Percentiles rank a stretch among this genome's conserved stretches.
Evolutionary conservation across 2,329 filamentous ascomycete species (phyloP).

Genomic region (Dactylonectria macrodidyma): DNA sequence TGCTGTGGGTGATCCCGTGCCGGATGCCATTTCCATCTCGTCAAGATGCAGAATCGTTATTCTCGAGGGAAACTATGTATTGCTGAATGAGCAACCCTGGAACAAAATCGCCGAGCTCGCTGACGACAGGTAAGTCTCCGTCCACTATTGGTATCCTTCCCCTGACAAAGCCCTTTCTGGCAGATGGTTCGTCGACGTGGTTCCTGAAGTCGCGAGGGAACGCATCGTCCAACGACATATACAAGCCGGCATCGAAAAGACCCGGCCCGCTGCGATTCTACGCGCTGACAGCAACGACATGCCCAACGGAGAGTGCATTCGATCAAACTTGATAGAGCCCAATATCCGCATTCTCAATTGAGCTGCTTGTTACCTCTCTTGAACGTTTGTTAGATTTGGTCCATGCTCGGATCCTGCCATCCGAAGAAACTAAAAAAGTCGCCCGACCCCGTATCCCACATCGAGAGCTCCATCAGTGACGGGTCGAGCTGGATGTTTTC

Average conservation of each 20-base stretch:
- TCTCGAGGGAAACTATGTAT: slow-evolving; percentile 66
- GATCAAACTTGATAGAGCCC: slow-evolving; percentile 42
- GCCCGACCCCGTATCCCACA: slow-evolving; percentile 41
- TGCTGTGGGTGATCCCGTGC: slow-evolving; percentile 15
- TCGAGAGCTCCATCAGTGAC: slow-evolving; percentile 44
- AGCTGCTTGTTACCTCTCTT: slow-evolving; percentile 19
- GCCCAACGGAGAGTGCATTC: slow-evolving; percentile 48
- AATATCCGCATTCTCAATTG: slow-evolving; percentile 42
- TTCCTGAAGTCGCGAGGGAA: slow-evolving; percentile 37
- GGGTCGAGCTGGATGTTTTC: slow-evolving; percentile 38
- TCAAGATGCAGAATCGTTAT: slow-evolving; percentile 64
- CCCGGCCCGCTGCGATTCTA: slow-evolving; percentile 38
- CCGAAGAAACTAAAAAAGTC: slow-evolving; percentile 43
- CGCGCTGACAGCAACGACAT: slow-evolving; percentile 50
- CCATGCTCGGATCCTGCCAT: slow-evolving; percentile 33
- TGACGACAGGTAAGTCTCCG: slow-evolving; percentile 55
- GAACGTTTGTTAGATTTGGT: slow-evolving; percentile 5
- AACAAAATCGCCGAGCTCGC: slow-evolving; percentile 58
- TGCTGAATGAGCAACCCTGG: slow-evolving; percentile 63
- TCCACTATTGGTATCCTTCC: background rate
- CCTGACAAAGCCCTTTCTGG: background rate
- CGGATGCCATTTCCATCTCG: slow-evolving; percentile 34
- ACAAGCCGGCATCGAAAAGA: slow-evolving; percentile 47
- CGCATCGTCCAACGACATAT: slow-evolving; percentile 47
- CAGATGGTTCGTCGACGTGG: slow-evolving; percentile 51